Conservation (phyloP, 345 rosid species). For the Psidium guajava region DNA sequence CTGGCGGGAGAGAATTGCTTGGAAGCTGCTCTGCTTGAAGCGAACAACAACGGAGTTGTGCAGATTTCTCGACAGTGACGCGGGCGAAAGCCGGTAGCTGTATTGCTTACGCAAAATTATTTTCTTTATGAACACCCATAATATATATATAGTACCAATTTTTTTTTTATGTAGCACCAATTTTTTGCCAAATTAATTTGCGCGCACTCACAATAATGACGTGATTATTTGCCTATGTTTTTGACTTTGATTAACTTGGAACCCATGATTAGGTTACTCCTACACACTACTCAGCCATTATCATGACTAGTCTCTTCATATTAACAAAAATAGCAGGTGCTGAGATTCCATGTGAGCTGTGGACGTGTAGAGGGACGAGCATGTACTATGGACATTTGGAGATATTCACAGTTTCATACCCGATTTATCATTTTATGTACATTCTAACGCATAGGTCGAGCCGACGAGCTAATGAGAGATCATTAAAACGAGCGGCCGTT, state of each 20-base stretch:
- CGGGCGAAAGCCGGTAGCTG: not conserved
- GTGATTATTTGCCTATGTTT: not conserved
- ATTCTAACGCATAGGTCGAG: not conserved
- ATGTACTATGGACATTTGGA: not conserved
- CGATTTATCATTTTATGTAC: not conserved
- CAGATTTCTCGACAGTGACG: not conserved
- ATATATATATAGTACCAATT: too few species aligned
- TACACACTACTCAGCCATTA: not conserved
- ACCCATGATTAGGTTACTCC: too few species aligned
- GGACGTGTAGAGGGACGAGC: too few species aligned
- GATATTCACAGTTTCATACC: not conserved
- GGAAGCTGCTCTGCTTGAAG: not conserved
- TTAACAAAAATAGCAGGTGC: not conserved
- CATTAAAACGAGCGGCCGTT: not conserved
- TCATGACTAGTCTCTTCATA: not conserved
- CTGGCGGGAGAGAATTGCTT: not conserved
- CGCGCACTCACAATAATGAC: too few species aligned
- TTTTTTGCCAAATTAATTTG: too few species aligned
- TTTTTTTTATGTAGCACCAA: too few species aligned
- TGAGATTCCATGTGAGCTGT: not conserved
- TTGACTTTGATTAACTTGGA: not conserved
- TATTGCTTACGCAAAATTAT: not conserved
- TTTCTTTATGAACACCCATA: too few species aligned
- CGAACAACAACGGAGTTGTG: fast-evolving
- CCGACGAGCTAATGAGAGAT: not conserved